These are phyloP conservation scores for Auricularia auricula-judae DNA, from an alignment of 768 basidiomycete genomes.

Conservation along the genomic window DNA sequence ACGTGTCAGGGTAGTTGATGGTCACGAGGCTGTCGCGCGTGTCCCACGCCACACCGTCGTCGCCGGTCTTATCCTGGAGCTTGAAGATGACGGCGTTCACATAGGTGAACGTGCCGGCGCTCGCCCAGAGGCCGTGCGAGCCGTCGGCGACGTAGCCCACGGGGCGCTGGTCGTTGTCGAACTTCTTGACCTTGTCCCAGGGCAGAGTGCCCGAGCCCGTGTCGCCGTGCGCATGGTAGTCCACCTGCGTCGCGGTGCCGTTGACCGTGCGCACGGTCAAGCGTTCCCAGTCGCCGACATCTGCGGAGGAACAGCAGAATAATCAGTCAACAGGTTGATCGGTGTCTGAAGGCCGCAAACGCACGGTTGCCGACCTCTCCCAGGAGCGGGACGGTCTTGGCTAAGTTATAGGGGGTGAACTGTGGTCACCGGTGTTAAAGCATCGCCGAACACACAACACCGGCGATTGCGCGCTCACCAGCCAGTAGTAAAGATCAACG, in stretches of 20 bases:
- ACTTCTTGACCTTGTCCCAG: constrained; percentile 2
- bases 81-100: constrained; percentile 3
- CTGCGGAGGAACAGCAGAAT: neutral
- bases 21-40: constrained; percentile 2
- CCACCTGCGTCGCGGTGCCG: constrained; percentile 2
- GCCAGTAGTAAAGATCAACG: constrained; percentile 7
- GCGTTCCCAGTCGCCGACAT: constrained; percentile 5
- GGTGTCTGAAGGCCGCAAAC: neutral
- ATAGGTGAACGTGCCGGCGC: constrained; percentile 4
- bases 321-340: neutral
- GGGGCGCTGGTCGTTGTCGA: constrained; percentile 3
- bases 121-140: constrained; percentile 5
- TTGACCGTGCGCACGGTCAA: constrained; percentile 6
- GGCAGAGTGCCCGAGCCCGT: constrained; percentile 4
- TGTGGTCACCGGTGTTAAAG: too few relatives aligned
- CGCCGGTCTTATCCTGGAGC: constrained; percentile 4
- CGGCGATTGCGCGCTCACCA: neutral
- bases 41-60: constrained; percentile 5
- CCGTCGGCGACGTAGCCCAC: constrained; percentile 4
- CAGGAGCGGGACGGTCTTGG: constrained; percentile 1
- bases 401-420: constrained; percentile 4
- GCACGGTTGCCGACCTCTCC: constrained; percentile 4
- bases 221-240: constrained; percentile 6
- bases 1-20: constrained; percentile 8
- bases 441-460: too few relatives aligned